phyloP scores from a whole-genome alignment of 1,139 yeast genomes.

The Casaregolazyma suthepensis region DNA sequence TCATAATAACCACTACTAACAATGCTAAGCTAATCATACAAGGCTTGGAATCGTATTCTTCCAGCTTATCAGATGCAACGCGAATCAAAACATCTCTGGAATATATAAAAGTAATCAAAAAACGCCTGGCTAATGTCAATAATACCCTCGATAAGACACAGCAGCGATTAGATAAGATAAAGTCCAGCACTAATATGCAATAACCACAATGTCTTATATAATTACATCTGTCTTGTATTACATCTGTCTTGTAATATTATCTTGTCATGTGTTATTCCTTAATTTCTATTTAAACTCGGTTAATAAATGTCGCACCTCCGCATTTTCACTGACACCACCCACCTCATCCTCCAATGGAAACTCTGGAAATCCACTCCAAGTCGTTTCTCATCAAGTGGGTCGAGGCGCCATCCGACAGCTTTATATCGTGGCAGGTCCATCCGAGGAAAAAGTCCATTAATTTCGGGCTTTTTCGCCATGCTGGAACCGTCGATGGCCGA shows the following conservation, averaged over 20 bases:
- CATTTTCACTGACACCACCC: neutral
- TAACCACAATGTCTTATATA: neutral
- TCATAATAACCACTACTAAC: neutral
- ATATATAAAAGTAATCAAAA: slow-evolving; percentile 19
- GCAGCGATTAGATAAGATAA: slow-evolving; percentile 17
- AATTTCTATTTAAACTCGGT: neutral
- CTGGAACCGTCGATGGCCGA: slow-evolving; percentile 11
- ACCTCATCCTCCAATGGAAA: slow-evolving; percentile 49
- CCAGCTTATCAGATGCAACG: slow-evolving; percentile 19
- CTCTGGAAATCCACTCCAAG: slow-evolving; percentile 82
- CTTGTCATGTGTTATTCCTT: neutral
- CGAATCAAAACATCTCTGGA: slow-evolving; percentile 18
- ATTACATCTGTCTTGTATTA: too few species aligned
- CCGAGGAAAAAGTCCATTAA: slow-evolving; percentile 81
- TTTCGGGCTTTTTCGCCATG: slow-evolving; percentile 48
- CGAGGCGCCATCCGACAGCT: slow-evolving; percentile 59
- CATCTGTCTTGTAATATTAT: neutral
- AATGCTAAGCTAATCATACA: neutral
- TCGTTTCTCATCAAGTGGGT: slow-evolving; percentile 91
- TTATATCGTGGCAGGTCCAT: slow-evolving; percentile 72
- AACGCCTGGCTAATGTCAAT: slow-evolving; percentile 19
- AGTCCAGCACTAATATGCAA: slow-evolving; percentile 2
- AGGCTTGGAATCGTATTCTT: slow-evolving; percentile 20
- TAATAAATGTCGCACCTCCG: neutral
- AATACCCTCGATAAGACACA: slow-evolving; percentile 18